Conservation (phyloP, 768 basidiomycete genomes). For the Imleria badia region DNA sequence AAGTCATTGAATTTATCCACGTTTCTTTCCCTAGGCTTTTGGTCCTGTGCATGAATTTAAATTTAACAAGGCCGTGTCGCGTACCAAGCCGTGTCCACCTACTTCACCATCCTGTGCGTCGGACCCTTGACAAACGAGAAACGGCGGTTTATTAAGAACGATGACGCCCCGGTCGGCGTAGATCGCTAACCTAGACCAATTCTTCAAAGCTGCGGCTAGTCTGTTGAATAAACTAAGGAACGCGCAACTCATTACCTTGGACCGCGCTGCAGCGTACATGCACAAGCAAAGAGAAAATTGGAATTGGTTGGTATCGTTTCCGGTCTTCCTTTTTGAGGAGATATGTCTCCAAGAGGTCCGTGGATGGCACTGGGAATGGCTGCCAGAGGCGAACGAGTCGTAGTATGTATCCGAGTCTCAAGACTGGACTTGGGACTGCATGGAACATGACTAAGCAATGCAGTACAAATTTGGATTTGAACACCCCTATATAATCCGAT, state of each 20-base stretch:
- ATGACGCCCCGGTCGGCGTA: constrained; percentile 57
- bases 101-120: constrained; percentile 26
- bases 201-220: constrained; percentile 16
- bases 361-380: background rate
- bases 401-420: too few relatives aligned
- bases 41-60: constrained; percentile 10
- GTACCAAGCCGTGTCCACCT: constrained; percentile 7
- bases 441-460: constrained; percentile 11
- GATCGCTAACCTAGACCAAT: constrained; percentile 37
- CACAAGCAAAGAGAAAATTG: background rate
- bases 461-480: background rate
- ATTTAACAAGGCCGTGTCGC: background rate
- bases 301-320: background rate
- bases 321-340: background rate
- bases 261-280: constrained; percentile 21
- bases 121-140: constrained; percentile 51
- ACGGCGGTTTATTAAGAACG: constrained; percentile 61
- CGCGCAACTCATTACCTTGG: constrained; percentile 19
- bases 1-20: constrained; percentile 38
- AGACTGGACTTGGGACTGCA: too few relatives aligned
- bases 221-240: background rate
- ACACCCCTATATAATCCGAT: background rate
- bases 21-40: constrained; percentile 23
- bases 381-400: background rate
- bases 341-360: background rate